These are phyloP conservation scores for Arachis monticola DNA, from an alignment of 331 rosid genomes.

Conservation along the genomic window DNA sequence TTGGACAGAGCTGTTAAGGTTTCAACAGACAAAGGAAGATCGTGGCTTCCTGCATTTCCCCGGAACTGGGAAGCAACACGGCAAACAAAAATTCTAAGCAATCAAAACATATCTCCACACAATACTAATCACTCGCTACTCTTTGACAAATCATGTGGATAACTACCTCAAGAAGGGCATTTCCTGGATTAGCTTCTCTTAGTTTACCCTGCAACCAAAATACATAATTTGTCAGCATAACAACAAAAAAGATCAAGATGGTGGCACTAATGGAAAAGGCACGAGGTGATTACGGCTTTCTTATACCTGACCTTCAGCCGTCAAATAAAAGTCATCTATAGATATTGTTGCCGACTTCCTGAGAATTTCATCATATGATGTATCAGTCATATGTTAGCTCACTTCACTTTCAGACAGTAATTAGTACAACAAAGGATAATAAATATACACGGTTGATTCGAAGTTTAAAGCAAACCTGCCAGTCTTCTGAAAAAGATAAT, in stretches of 20 bases:
- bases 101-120: slow-evolving; percentile 6
- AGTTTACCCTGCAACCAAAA: slow-evolving; percentile 65
- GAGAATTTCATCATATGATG: slow-evolving; percentile 36
- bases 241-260: slow-evolving; percentile 13
- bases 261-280: neutral
- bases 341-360: slow-evolving; percentile 90
- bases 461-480: slow-evolving; percentile 56
- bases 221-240: slow-evolving; percentile 34
- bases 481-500: slow-evolving; percentile 64
- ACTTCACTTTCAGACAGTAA: slow-evolving; percentile 4
- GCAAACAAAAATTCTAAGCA: neutral
- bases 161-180: slow-evolving; percentile 87
- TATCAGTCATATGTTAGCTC: slow-evolving; percentile 24
- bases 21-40: slow-evolving; percentile 80
- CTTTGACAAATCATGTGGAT: slow-evolving; percentile 13
- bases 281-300: slow-evolving; percentile 27
- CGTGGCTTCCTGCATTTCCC: slow-evolving; percentile 97
- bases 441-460: no score
- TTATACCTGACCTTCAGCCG: slow-evolving; percentile 80
- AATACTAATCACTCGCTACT: neutral
- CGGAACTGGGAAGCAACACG: slow-evolving; percentile 58
- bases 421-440: slow-evolving; percentile 29
- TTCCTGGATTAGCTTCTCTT: slow-evolving; percentile 76
- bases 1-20: slow-evolving; percentile 59
- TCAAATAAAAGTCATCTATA: slow-evolving; percentile 92